phyloP scores from a whole-genome alignment of 1,284 basidiomycete species.

The Ustilago cynodontis region DNA sequence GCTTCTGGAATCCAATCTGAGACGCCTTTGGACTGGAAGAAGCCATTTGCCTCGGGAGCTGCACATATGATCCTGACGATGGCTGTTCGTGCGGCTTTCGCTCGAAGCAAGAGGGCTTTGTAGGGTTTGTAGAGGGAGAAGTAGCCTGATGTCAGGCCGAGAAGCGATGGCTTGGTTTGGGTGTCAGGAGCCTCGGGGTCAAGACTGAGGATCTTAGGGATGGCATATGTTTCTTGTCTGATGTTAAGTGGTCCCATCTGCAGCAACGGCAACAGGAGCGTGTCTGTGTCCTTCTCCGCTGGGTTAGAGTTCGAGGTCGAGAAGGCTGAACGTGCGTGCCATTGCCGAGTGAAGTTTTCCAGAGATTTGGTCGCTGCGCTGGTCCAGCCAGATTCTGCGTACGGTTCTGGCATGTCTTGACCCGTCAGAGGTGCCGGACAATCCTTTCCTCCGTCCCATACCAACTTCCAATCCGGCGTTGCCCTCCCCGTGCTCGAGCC shows the following conservation, averaged over 20 bases:
- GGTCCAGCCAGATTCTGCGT: constrained; percentile 45
- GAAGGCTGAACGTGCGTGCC: constrained; percentile 23
- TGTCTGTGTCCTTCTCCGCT: constrained; percentile 25
- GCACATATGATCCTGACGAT: constrained; percentile 79
- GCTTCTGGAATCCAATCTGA: constrained; percentile 94
- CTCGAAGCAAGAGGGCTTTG: constrained; percentile 54
- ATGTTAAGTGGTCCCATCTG: constrained; percentile 71
- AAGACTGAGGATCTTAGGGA: constrained; percentile 51
- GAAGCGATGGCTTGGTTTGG: constrained; percentile 12
- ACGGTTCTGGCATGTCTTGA: not conserved
- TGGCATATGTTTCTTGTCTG: constrained; percentile 68
- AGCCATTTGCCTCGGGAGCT: constrained; percentile 88
- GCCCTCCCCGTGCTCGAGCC: not conserved
- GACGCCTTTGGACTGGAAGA: constrained; percentile 87
- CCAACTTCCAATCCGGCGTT: constrained; percentile 38
- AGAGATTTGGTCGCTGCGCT: constrained; percentile 27
- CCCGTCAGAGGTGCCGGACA: not conserved
- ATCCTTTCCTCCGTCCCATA: constrained; percentile 62
- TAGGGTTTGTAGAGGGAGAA: constrained; percentile 90
- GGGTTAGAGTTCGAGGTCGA: not conserved
- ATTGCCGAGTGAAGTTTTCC: constrained; percentile 48
- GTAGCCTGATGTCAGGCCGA: constrained; percentile 84
- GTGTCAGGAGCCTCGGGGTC: not conserved
- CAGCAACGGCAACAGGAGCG: constrained; percentile 68
- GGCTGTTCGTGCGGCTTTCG: constrained; percentile 41